Base-by-base conservation (phyloP, 805 yeast species). In the Wickerhamomyces rabaulensis region DNA sequence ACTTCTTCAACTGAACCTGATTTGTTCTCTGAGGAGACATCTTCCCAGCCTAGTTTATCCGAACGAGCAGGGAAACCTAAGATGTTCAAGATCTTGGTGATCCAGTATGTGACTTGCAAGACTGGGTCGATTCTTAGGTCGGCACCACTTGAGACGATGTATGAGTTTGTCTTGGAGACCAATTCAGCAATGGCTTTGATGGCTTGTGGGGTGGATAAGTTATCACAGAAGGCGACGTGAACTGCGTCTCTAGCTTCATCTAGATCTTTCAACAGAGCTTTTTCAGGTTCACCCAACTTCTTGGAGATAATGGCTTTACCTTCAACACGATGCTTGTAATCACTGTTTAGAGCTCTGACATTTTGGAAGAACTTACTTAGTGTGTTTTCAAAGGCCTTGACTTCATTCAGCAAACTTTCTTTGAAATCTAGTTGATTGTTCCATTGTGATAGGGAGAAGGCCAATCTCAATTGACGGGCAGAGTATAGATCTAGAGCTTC, bases 401-500 rank as follows among this genome's bases (percentile, higher is more conserved):
- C 96, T 63, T 92, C 96, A 46, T 73, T 69, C 46, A 89, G 67
- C 47, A 94, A 71, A 41, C 84, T 71, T 60, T 86, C 92, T 67
- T 92, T 92, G 71, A 94, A 94, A 64, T 94, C 99, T 42, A 94
- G 70, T 52, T 89, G 94, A 60, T 79, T 82, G 60, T 90, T 92
- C 99, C 99, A 94, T 57, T 84, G 89, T 47, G 87, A 88, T 54
- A 88, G 74, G 0, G 95, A 95, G 72, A 94, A 94, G 9, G 91
- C 91, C 55, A 94, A 74, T 54, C 99, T 79, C 58, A 94, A 74
- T 65, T 94, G 97, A 56, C 97, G 80, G 1, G 94, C 67, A 2
- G 86, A 65, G 60, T 80, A 88, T 53, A 66, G 78, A 46, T 73
- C 67, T 52, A 94, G 74, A 2, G 98, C 97, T 62, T 92, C 95